These are phyloP conservation scores for Mycena galopus DNA, from an alignment of 768 basidiomycete species.

Conservation along the genomic window DNA sequence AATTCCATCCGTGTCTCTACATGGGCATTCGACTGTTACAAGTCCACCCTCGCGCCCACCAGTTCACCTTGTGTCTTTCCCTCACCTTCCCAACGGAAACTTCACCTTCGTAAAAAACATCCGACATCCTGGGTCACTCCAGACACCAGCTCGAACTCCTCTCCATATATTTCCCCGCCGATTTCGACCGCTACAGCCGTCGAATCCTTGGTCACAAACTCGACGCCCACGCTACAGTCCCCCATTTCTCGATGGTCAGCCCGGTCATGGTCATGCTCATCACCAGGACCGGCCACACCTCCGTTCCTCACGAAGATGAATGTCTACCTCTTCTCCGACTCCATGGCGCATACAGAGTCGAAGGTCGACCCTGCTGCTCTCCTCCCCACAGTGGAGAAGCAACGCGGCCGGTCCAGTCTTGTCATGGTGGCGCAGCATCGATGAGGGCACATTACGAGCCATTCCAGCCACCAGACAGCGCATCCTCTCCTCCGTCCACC, in stretches of 20 bases:
- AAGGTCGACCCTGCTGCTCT: background rate
- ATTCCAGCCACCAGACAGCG: too few relatives aligned
- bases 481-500: background rate
- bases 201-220: conserved; percentile 16
- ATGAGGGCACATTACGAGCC: background rate
- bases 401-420: background rate
- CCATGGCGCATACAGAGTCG: background rate
- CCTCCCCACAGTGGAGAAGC: background rate
- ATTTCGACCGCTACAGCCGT: conserved; percentile 21
- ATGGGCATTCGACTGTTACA: conserved; percentile 34
- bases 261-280: conserved; percentile 18
- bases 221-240: conserved; percentile 5
- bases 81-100: conserved; percentile 23
- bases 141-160: background rate
- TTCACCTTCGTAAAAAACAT: conserved; percentile 28
- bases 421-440: background rate
- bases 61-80: conserved; percentile 13
- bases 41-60: conserved; percentile 7
- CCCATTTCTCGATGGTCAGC: background rate
- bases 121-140: conserved; percentile 23
- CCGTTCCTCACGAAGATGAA: conserved; percentile 23
- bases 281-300: background rate
- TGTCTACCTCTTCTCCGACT: conserved; percentile 11
- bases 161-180: conserved; percentile 18
- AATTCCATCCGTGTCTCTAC: conserved; percentile 18